Percentiles rank a stretch among this genome's conserved stretches.
phyloP scores from a whole-genome alignment of 106 monocot genomes.

The Allium sativum region DNA sequence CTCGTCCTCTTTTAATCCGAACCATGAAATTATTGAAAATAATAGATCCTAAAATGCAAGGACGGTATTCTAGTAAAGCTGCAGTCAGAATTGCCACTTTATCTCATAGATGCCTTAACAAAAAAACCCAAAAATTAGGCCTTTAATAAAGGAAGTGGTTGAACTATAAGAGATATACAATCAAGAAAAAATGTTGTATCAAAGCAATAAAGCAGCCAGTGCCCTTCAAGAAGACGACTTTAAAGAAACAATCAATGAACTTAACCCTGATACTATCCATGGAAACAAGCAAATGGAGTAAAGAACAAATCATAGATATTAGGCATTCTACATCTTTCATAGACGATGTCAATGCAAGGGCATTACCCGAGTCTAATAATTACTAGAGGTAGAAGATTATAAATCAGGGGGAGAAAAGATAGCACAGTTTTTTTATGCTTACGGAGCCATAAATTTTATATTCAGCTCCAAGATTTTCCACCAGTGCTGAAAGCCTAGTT shows the following conservation, averaged over 20 bases:
- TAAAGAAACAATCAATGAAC: neutral
- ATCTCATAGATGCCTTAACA: conserved; percentile 49
- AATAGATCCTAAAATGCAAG: conserved; percentile 52
- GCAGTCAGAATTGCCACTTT: conserved; percentile 28
- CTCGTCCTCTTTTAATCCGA: conserved; percentile 44
- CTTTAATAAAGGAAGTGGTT: conserved; percentile 45
- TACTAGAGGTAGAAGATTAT: neutral
- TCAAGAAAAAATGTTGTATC: neutral
- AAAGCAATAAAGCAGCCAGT: neutral
- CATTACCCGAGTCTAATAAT: conserved; percentile 1
- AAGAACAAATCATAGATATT: neutral
- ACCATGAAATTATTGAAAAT: conserved; percentile 41
- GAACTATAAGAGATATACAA: conserved; percentile 18
- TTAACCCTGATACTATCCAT: no score
- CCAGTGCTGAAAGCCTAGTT: no score
- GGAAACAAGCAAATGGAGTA: neutral
- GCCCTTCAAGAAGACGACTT: neutral
- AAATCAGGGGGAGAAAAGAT: neutral
- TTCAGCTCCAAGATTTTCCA: no score
- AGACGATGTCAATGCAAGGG: neutral
- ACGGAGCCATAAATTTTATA: no score
- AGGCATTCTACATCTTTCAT: neutral
- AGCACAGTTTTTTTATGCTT: no score
- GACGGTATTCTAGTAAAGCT: conserved; percentile 30
- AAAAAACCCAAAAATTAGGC: no score